Evolutionary conservation across 202 grass and related monocot species (phyloP), one percentile per base, ranked within the genome.

Genomic region (Carex arenaria): DNA sequence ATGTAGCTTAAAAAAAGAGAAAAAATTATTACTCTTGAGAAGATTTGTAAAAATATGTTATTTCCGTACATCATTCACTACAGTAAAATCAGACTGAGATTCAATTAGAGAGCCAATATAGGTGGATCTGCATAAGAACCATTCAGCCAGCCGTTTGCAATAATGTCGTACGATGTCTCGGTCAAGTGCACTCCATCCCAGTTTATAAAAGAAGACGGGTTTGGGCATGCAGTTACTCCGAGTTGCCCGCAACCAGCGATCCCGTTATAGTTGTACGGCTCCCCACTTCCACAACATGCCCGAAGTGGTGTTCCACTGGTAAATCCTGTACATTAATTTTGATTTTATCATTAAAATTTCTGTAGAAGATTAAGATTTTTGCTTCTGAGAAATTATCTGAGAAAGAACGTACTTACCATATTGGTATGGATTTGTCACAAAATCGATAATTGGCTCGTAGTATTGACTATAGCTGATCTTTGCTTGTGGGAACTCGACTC

Each of bases 211-310:
- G 83, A 68, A 1, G 88, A 85, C 0, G 90, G 88, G 14, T 89
- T 28, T 26, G 15, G n/a, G 30, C 90, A 95, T 7, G 71, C 59
- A 2, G 80, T 79, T 0, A 85, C 72, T 2, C 90, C 64, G 3
- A 55, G 61, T 17, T 74, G 85, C 1, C 87, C 92, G 9, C 92
- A 92, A 7, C 67, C 66, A 3, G 69, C 42, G 2, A 26, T 56
- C 0, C 59, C 10, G 70, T 85, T 88, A 79, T 89, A 86, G 85
- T 93, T 92, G 80, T 95, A 88, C 0, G n/a, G 68, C 3, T 88
- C 83, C 1, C 88, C 86, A 7, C 86, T 85, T 31, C 90, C 90
- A 26, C 93, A 95, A 79, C 90, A 95, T 0, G 85, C 86, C 59
- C 64, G 64, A 45, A 95, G 69, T 4, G 80, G 82, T 45, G 83